Evolutionary conservation across 495 filamentous ascomycete species (phyloP), one percentile per base, ranked within the genome.

Genomic region (Xylaria longipes): DNA sequence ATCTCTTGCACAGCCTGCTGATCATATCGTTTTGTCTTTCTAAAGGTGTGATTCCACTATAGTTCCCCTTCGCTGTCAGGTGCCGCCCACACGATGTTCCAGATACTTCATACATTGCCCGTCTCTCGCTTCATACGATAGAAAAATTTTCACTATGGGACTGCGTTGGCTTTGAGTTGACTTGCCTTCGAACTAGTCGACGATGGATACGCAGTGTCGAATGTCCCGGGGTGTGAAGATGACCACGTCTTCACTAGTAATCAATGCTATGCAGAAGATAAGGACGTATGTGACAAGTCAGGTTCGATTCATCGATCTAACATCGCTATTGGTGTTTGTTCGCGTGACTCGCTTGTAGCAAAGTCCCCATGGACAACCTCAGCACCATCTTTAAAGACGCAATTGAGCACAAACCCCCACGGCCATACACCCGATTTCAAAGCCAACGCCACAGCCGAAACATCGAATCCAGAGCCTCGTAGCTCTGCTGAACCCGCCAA

Each of bases 391-490:
- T 27, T 27, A 12, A 14, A 52, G 11, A 8, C 22, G 22, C 22
- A 52, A 52, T 1, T 22, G 6, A 52, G 8, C 14, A 31, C 5
- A 17, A 17, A 56, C 27, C 27, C 25, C 12, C 25, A 6, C 4
- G 25, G 17, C 29, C 5, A 27, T 22, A 27, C 12, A 6, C 27
- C 12, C 5, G 12, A 31, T 31, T 17, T 56, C 50, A 7, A 2
- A 56, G 52, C 17, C 31, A 5, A 56, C 25, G 52, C 27, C 12
- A 12, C 12, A 15, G 50, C 25, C 27, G 50, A 29, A 6, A 56
- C 52, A 31, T 56, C 27, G 27, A 60, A n/a, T 5, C 33, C 33
- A 37, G 57, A 60, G 57, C 57, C 57, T 60, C 33, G 57, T 17
- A n/a, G 33, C 33, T n/a, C 20, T 60, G 14, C 57, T n/a, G 57